Conservation (phyloP, 2,329 filamentous ascomycete species). For the Paraphoma chrysanthemicola region DNA sequence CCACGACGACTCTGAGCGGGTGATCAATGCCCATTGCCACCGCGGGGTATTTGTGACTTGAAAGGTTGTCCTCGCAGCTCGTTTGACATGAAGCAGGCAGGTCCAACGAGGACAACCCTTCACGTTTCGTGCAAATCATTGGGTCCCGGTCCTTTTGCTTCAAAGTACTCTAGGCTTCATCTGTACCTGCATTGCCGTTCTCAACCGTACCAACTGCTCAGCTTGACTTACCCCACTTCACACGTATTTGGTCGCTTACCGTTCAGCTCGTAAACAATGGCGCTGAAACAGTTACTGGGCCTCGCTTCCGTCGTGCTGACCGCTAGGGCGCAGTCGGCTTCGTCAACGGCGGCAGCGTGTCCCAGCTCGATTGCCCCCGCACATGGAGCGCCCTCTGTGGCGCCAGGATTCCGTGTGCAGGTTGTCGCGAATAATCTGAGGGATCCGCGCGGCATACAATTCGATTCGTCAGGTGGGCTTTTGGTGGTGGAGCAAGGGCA, state of each 20-base stretch:
- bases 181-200: background rate
- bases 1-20: background rate
- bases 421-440: conserved; percentile 56
- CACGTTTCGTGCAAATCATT: background rate
- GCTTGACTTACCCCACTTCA: conserved; percentile 10
- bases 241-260: background rate
- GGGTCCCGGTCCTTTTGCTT: background rate
- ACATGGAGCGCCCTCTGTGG: conserved; percentile 51
- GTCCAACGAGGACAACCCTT: background rate
- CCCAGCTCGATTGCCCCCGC: conserved; percentile 46
- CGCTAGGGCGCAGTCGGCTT: conserved; percentile 30
- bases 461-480: conserved; percentile 56
- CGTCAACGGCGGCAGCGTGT: conserved; percentile 33
- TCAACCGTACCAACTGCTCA: conserved; percentile 4
- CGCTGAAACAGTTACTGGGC: conserved; percentile 33
- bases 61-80: background rate
- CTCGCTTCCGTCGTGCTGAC: conserved; percentile 28
- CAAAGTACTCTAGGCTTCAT: conserved; percentile 1
- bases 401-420: conserved; percentile 50
- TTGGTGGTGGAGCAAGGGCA: conserved; percentile 56
- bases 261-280: conserved; percentile 19
- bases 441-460: conserved; percentile 55
- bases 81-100: background rate
- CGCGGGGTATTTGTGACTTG: conserved; percentile 21
- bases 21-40: conserved; percentile 17